These are phyloP conservation scores for Leccinum broughii DNA, from an alignment of 768 basidiomycete species.

Conservation along the genomic window DNA sequence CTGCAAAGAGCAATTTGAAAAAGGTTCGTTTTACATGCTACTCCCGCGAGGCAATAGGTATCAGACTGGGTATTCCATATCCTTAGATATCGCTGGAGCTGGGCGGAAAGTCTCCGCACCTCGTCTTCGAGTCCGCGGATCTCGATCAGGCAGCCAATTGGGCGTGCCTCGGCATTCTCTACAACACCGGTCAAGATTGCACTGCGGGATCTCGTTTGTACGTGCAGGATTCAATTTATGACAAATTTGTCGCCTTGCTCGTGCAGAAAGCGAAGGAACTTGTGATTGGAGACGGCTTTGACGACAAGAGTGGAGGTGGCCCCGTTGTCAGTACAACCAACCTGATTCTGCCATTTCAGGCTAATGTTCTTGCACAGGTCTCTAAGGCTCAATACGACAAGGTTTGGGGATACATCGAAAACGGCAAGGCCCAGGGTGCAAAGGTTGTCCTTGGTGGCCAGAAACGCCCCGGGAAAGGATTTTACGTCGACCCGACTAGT, in stretches of 20 bases:
- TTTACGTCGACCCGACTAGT: slow-evolving; percentile 89
- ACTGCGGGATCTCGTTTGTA: slow-evolving; percentile 90
- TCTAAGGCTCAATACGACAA: slow-evolving; percentile 85
- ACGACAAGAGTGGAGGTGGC: slow-evolving; percentile 72
- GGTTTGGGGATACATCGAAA: slow-evolving; percentile 85
- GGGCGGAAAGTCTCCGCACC: slow-evolving; percentile 88
- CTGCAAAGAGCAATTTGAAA: slow-evolving; percentile 92
- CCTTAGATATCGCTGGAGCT: slow-evolving; percentile 83
- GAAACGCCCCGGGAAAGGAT: slow-evolving; percentile 77
- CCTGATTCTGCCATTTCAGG: slow-evolving; percentile 6
- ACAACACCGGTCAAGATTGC: slow-evolving; percentile 92
- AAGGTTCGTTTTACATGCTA: slow-evolving; percentile 53
- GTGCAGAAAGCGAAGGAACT: slow-evolving; percentile 66
- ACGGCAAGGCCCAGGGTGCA: slow-evolving; percentile 83
- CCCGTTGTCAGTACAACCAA: slow-evolving; percentile 64
- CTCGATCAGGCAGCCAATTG: slow-evolving; percentile 83
- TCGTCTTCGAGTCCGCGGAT: slow-evolving; percentile 91
- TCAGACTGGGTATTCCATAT: slow-evolving; percentile 12
- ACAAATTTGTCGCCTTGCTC: slow-evolving; percentile 72
- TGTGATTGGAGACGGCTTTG: slow-evolving; percentile 80
- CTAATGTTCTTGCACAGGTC: slow-evolving; percentile 46
- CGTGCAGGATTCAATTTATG: slow-evolving; percentile 85
- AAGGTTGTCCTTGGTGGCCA: slow-evolving; percentile 76
- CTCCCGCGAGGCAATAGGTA: slow-evolving; percentile 26
- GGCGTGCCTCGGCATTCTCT: slow-evolving; percentile 83